A percentile compares a stretch with the other conserved stretches of the same genome.
Evolutionary conservation across 2,329 filamentous ascomycete genomes (phyloP).

Genomic region (Allantophomopsis cytisporea): DNA sequence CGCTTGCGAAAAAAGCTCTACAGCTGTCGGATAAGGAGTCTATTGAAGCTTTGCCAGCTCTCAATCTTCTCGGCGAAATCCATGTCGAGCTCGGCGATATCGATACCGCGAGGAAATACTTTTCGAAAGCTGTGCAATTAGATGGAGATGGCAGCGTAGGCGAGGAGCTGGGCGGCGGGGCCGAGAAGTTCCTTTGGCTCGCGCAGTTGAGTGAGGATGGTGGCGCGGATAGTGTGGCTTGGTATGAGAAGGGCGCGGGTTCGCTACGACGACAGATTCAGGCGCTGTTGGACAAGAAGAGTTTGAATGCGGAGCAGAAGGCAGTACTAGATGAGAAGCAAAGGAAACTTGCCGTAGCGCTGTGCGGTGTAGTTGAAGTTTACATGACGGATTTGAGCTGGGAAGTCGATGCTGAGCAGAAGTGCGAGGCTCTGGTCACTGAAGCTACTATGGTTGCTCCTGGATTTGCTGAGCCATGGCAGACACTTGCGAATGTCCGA

Average conservation of each 20-base stretch:
- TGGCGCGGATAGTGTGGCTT: slow-evolving; percentile 48
- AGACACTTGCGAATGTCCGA: slow-evolving; percentile 85
- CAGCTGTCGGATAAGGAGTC: slow-evolving; percentile 9
- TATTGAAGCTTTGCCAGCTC: slow-evolving; percentile 14
- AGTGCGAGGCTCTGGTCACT: slow-evolving; percentile 79
- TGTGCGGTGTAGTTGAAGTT: slow-evolving; percentile 89
- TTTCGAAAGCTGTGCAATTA: slow-evolving; percentile 58
- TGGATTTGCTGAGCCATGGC: slow-evolving; percentile 74
- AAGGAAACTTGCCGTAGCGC: slow-evolving; percentile 72
- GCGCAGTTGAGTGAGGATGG: slow-evolving; percentile 74
- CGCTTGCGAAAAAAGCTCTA: slow-evolving; percentile 15
- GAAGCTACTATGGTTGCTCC: slow-evolving; percentile 82
- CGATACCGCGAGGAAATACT: slow-evolving; percentile 58
- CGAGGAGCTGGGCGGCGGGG: slow-evolving; percentile 63
- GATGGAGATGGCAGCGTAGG: slow-evolving; percentile 63
- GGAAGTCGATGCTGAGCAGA: slow-evolving; percentile 80
- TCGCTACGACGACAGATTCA: slow-evolving; percentile 62
- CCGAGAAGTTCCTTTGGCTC: slow-evolving; percentile 90
- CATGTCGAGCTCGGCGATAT: slow-evolving; percentile 43
- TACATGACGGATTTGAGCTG: slow-evolving; percentile 97
- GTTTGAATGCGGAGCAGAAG: slow-evolving; percentile 24
- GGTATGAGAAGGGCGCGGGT: slow-evolving; percentile 58
- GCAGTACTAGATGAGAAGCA: slow-evolving; percentile 53
- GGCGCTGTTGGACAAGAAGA: slow-evolving; percentile 36
- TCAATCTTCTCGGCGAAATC: slow-evolving; percentile 21